Evolutionary conservation across 225 moss, liverwort and hornwort genomes (phyloP).

Genomic region (Polytrichum commune): DNA sequence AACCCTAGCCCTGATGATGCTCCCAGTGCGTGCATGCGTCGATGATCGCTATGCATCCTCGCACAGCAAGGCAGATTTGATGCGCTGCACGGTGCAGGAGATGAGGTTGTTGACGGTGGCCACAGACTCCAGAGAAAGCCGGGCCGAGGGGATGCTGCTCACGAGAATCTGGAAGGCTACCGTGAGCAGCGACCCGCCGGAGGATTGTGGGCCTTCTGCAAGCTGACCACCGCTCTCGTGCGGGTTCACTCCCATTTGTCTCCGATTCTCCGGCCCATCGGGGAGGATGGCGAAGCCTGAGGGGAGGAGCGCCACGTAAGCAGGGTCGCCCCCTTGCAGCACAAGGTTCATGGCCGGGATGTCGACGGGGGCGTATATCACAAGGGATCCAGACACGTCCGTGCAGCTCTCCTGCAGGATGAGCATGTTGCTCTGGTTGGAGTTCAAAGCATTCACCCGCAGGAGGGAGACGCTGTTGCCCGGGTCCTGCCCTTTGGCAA

Average conservation of each 20-base stretch:
- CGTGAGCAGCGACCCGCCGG: conserved; percentile 40
- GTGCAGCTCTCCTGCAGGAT: conserved; percentile 69
- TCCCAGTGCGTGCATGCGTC: too few species aligned
- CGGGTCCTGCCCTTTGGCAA: conserved; percentile 53
- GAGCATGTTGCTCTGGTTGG: conserved; percentile 61
- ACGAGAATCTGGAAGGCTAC: conserved; percentile 59
- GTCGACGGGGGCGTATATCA: conserved; percentile 60
- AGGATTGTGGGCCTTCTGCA: conserved; percentile 24
- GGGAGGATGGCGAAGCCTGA: conserved; percentile 57
- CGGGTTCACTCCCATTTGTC: conserved; percentile 4
- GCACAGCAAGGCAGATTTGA: conserved; percentile 39
- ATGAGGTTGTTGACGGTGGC: conserved; percentile 61
- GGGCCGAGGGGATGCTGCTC: conserved; percentile 51
- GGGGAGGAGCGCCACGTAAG: conserved; percentile 55
- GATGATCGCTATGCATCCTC: conserved; percentile 16
- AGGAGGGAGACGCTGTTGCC: conserved; percentile 59
- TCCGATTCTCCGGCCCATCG: conserved; percentile 22
- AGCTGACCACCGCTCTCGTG: conserved; percentile 20
- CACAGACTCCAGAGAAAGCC: conserved; percentile 52
- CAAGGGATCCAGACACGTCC: conserved; percentile 51
- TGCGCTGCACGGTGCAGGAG: conserved; percentile 44
- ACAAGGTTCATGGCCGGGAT: conserved; percentile 65
- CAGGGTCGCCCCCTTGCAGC: conserved; percentile 53
- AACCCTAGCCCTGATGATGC: not conserved
- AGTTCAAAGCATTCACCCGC: conserved; percentile 54